phyloP scores from a whole-genome alignment of 768 basidiomycete species.

The Auricularia sp. region DNA sequence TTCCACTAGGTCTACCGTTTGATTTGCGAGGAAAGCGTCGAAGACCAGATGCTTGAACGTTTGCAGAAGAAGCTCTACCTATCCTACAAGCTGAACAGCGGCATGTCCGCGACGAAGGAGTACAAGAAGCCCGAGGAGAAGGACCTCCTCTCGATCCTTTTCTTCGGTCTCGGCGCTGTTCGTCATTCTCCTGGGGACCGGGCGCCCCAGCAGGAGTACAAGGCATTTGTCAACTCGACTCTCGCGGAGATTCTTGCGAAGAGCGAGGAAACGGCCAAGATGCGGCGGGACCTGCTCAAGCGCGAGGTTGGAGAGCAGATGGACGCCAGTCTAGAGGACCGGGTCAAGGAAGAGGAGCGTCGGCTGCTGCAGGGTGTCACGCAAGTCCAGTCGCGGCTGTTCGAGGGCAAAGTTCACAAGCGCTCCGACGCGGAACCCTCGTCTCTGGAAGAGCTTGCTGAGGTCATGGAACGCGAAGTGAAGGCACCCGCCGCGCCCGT shows the following conservation, averaged over 20 bases:
- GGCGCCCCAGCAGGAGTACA: constrained; percentile 28
- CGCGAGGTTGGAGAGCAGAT: constrained; percentile 23
- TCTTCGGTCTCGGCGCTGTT: background rate
- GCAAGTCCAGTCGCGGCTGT: constrained; percentile 46
- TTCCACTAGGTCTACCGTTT: constrained; percentile 50
- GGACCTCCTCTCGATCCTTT: constrained; percentile 45
- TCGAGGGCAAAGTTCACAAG: constrained; percentile 37
- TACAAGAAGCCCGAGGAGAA: constrained; percentile 19
- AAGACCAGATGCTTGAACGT: constrained; percentile 66
- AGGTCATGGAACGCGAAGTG: too few species aligned
- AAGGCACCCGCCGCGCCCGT: too few species aligned
- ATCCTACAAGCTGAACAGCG: constrained; percentile 47
- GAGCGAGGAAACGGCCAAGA: constrained; percentile 33
- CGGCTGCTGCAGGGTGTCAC: constrained; percentile 44
- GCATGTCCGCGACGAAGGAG: constrained; percentile 13
- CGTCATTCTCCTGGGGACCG: constrained; percentile 15
- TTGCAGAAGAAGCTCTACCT: constrained; percentile 62
- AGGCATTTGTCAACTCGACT: constrained; percentile 33
- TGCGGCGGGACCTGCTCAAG: constrained; percentile 37
- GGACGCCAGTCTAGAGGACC: constrained; percentile 22
- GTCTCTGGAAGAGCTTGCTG: background rate
- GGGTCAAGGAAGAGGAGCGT: constrained; percentile 46
- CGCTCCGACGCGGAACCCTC: constrained; percentile 24
- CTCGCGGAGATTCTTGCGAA: constrained; percentile 35
- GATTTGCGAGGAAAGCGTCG: constrained; percentile 59